Conservation (phyloP, 345 rosid genomes). For the Lepidium africanum region DNA sequence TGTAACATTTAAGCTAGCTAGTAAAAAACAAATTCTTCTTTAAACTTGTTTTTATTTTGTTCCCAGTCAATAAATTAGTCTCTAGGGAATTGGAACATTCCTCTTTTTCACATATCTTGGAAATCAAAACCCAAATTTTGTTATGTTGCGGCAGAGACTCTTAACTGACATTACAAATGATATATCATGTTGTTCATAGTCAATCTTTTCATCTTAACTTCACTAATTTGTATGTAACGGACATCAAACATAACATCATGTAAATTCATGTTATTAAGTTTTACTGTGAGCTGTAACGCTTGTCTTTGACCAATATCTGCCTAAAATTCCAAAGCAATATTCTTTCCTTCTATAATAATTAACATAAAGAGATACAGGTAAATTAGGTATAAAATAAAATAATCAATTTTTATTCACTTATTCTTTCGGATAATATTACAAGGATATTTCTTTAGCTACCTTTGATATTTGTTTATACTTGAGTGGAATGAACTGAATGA, state of each 20-base stretch:
- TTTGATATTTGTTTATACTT: neutral
- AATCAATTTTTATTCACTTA: neutral
- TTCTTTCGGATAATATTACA: neutral
- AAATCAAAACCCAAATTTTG: slow-evolving; percentile 16
- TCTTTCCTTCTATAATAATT: neutral
- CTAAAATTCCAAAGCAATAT: neutral
- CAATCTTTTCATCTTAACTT: slow-evolving; percentile 13
- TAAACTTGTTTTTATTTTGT: slow-evolving; percentile 1
- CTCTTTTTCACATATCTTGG: slow-evolving; percentile 32
- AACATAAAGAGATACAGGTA: neutral
- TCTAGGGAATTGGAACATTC: slow-evolving; percentile 32
- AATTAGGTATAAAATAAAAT: neutral
- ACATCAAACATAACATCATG: neutral
- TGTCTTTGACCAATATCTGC: slow-evolving; percentile 1
- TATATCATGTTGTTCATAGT: slow-evolving; percentile 6
- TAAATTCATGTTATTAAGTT: no score
- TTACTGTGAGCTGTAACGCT: neutral
- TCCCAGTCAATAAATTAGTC: slow-evolving; percentile 25
- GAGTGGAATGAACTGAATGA: neutral
- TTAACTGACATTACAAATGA: slow-evolving; percentile 21
- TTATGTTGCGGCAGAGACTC: slow-evolving; percentile 25
- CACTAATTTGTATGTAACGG: slow-evolving; percentile 16
- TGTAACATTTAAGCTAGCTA: neutral
- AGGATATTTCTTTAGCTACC: neutral
- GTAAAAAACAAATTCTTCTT: neutral